Percentiles rank a stretch among this genome's conserved stretches.
These are phyloP conservation scores for Ulmus americana DNA, from an alignment of 331 rosid species.

Conservation along the genomic window DNA sequence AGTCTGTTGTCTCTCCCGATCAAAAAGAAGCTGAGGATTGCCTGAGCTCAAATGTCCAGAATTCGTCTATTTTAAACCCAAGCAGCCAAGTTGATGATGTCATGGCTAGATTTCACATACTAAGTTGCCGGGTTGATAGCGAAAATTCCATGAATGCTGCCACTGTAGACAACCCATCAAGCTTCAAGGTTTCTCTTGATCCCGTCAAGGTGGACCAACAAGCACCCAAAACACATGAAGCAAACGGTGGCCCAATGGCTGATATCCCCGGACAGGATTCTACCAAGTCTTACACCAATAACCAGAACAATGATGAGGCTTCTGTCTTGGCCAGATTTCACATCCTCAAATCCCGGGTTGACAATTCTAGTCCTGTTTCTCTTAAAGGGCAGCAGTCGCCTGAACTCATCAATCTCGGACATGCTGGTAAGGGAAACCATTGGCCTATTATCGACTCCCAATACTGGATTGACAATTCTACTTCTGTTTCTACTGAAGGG, in stretches of 20 bases:
- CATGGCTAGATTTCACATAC: conserved; percentile 38
- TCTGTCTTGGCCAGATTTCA: conserved; percentile 48
- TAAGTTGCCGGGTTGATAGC: conserved; percentile 29
- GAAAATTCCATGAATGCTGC: conserved; percentile 10
- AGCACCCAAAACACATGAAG: conserved; percentile 23
- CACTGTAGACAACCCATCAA: conserved; percentile 21
- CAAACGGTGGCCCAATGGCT: conserved; percentile 20
- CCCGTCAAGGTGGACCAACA: conserved; percentile 23
- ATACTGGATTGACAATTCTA: background rate
- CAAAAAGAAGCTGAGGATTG: conserved; percentile 28
- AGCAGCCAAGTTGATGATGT: conserved; percentile 30
- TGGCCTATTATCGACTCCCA: conserved; percentile 28
- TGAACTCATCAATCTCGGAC: conserved; percentile 22
- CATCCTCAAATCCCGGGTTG: conserved; percentile 37
- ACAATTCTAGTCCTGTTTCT: conserved; percentile 21
- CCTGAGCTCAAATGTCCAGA: conserved; percentile 10
- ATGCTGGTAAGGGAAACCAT: conserved; percentile 26
- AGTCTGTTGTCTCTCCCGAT: conserved; percentile 27
- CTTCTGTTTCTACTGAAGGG: too few relatives aligned
- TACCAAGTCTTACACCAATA: conserved; percentile 23
- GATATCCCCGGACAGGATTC: conserved; percentile 25
- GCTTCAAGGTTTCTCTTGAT: conserved; percentile 32
- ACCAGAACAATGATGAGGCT: conserved; percentile 31
- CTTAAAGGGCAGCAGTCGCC: conserved; percentile 24
- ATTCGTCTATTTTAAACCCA: conserved; percentile 17